Base-by-base conservation (phyloP, 2,329 filamentous ascomycete genomes). In the Daldinia sp. region DNA sequence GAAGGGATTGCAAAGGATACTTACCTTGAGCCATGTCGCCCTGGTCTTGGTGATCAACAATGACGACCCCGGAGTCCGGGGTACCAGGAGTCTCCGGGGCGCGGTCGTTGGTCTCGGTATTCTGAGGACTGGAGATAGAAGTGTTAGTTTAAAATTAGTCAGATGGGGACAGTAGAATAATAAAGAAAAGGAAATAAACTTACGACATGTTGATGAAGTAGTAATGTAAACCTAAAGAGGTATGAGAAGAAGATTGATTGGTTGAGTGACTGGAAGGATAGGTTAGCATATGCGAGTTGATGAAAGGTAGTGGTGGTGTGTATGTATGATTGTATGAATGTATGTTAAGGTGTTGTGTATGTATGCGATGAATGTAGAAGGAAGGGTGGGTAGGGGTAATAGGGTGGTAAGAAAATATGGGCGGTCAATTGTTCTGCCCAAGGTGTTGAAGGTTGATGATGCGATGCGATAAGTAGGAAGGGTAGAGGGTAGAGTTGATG, bases 281-380 rank as follows among this genome's bases (percentile, higher is more conserved):
- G 12, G 53, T 70, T 59, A 68, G 64, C 46, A 55, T 13, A 15
- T 54, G 18, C 13, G n/a, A 23, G 53, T 55, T 42, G 48, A 51
- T 51, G 20, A 13, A 57, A 26, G 53, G 41, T 54, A 61, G 54
- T 23, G 42, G 41, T 23, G 9, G 12, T 15, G 5, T 13, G 9
- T 46, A 46, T 26, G 12, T 13, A 37, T 12, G 35, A 13, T 1
- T 13, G 35, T 39, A 39, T 39, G 35, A 39, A 39, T 39, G 35
- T 39, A 33, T 48, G 44, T 15, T 15, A 26, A 48, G 13, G 12
- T 48, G 44, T 48, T 48, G 23, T 53, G 57, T 57, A 56, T 56
- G 18, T 51, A 30, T 56, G 50, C 18, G 5, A 4, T 33, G 13
- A 4, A 42, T 30, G 39, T 48, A 28, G 44, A 28, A 28, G 26